These are phyloP conservation scores for Cinnamomum chago DNA, from an alignment of 164 flowering plant genomes.

Conservation along the genomic window DNA sequence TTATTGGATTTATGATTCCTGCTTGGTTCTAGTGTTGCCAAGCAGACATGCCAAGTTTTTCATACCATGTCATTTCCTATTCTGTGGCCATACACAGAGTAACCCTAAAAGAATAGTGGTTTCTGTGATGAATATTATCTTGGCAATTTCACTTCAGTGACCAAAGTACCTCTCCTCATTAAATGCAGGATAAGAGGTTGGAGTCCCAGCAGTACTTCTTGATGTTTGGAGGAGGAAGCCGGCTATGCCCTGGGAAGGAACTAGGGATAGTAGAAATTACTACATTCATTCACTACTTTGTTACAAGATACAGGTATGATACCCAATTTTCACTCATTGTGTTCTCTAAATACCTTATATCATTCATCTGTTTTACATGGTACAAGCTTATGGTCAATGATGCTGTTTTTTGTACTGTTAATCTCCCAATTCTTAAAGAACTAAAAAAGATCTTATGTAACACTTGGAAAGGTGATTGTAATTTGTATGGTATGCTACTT, in stretches of 20 bases:
- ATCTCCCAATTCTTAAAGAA: no score
- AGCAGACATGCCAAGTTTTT: no score
- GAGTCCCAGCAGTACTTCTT: constrained; percentile 56
- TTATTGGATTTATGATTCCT: no score
- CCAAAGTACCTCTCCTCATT: neutral
- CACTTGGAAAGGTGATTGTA: no score
- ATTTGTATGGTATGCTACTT: no score
- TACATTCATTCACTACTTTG: constrained; percentile 76
- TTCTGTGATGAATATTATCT: no score
- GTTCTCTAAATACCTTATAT: neutral
- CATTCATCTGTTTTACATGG: neutral
- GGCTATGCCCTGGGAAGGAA: constrained; percentile 93
- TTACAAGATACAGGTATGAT: constrained; percentile 70
- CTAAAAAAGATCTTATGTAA: no score
- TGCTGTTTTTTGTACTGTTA: neutral
- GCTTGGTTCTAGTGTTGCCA: no score
- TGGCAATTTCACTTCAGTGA: no score
- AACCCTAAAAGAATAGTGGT: no score
- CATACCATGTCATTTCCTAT: no score
- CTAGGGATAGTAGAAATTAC: constrained; percentile 71
- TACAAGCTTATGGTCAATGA: neutral
- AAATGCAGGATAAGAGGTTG: constrained; percentile 53
- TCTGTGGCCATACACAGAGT: no score
- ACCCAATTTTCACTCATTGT: neutral
- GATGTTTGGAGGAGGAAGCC: constrained; percentile 79